Evolutionary conservation across 192 early-diverging fungal genomes (phyloP), one percentile per base, ranked within the genome.

Genomic region (Podochytrium sp.): DNA sequence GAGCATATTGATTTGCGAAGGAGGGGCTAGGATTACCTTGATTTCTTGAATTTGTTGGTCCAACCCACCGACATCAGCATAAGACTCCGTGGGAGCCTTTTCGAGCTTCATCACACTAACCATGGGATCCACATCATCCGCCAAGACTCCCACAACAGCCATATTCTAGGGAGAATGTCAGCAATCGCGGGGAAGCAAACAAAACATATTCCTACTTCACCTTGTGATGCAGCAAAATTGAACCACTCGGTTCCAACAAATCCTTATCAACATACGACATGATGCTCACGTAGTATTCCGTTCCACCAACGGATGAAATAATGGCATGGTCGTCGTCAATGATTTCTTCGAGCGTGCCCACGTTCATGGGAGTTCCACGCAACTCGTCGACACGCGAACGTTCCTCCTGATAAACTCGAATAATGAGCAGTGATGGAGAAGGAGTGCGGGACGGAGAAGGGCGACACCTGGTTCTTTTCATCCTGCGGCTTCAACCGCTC

Each of bases 311-410:
- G 34, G 93, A 91, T 33, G 95, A 96, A 41, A 99, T 92, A 79
- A 99, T 99, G 42, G 95, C 98, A 71, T 99, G 98, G 81, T 99
- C 93, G 73, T 99, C 98, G 78, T 99, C 98, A 83, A 99, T 97
- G 63, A 99, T 98, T 75, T 99, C 98, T 79, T 99, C 98, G 34
- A 99, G 85, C 0, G 91, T 89, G 7, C 98, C 96, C 3, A 98
- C 95, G 39, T 90, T 85, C 97, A 99, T 99, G 14, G 98, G 98
- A 39, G 91, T 93, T 16, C 98, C 98, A 57, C 98, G 91, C 51
- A 99, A 82, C 81, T 96, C 93, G 74, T 99, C 98, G 0, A 99
- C 94, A 50, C 92, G 87, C 39, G 93, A 91, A 62, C 98, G 90
- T 79, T 98, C 97, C 81, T 97, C 97, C 83, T 95, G 83, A 43